A percentile compares a stretch with the other conserved stretches of the same genome.
Conservation (phyloP, 1,284 basidiomycete genomes). For the Somion occarium region DNA sequence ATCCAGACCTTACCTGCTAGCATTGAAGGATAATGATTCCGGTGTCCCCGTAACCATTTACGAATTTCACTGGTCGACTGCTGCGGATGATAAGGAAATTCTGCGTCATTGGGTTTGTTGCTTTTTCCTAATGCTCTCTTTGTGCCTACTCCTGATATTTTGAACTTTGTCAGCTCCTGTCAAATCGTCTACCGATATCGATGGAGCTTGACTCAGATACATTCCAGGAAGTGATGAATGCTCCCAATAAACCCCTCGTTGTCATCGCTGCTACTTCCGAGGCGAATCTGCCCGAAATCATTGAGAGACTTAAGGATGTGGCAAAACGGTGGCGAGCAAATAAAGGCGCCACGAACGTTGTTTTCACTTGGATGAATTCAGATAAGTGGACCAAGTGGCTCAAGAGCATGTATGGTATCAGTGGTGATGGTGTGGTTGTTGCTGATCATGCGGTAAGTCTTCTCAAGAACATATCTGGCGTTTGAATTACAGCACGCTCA, state of each 20-base stretch:
- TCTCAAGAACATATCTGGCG: no score
- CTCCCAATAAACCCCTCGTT: slow-evolving; percentile 66
- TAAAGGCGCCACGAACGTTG: slow-evolving; percentile 49
- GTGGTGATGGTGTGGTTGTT: slow-evolving; percentile 51
- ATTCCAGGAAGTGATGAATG: slow-evolving; percentile 81
- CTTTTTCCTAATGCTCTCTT: no score
- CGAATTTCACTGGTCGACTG: slow-evolving; percentile 12
- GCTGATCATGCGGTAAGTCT: slow-evolving; percentile 72
- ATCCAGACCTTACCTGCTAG: slow-evolving; percentile 53
- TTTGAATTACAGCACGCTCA: neutral
- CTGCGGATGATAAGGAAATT: slow-evolving; percentile 8
- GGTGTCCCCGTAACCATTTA: slow-evolving; percentile 30
- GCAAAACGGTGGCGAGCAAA: slow-evolving; percentile 61
- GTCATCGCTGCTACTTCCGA: slow-evolving; percentile 58
- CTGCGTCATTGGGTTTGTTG: slow-evolving; percentile 23
- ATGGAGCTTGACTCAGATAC: slow-evolving; percentile 69
- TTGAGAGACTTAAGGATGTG: slow-evolving; percentile 46
- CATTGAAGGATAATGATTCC: slow-evolving; percentile 68
- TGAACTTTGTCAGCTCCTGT: slow-evolving; percentile 17
- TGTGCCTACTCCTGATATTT: neutral
- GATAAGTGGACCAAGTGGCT: slow-evolving; percentile 81
- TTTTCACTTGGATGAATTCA: slow-evolving; percentile 85
- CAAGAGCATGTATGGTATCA: slow-evolving; percentile 80
- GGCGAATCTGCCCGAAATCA: slow-evolving; percentile 36
- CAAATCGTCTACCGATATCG: slow-evolving; percentile 66